Conservation (phyloP, 305 asterid species). For the Fraxinus paxiana region DNA sequence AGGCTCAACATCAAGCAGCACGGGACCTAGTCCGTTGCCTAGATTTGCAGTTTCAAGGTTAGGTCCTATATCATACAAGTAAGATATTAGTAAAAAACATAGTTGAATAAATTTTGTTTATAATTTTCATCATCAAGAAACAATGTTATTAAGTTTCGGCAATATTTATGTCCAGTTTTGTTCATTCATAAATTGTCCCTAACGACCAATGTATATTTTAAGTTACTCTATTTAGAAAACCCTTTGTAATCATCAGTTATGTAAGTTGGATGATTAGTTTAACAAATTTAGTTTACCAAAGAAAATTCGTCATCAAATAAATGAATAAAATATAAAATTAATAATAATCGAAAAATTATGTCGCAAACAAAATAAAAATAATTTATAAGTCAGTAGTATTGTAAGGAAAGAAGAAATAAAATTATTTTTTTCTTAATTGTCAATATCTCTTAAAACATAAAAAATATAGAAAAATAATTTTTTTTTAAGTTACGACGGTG, state of each 20-base stretch:
- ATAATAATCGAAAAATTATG: background rate
- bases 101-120: background rate
- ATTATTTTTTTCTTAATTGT: background rate
- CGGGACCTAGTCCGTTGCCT: slow-evolving; percentile 90
- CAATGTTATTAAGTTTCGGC: background rate
- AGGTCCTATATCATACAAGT: slow-evolving; percentile 81
- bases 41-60: slow-evolving; percentile 91
- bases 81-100: background rate
- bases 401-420: background rate
- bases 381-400: background rate
- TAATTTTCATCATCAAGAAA: background rate
- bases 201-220: background rate
- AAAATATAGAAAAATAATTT: too few relatives aligned
- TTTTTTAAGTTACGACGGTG: background rate
- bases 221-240: background rate
- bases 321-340: too few relatives aligned
- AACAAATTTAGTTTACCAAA: background rate
- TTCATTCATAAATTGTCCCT: background rate
- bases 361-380: too few relatives aligned
- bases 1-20: slow-evolving; percentile 82
- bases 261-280: background rate
- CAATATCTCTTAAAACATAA: background rate
- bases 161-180: background rate
- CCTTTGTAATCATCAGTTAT: background rate
- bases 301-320: background rate